Conservation (phyloP, 768 basidiomycete species). For the Lactarius evosmus region DNA sequence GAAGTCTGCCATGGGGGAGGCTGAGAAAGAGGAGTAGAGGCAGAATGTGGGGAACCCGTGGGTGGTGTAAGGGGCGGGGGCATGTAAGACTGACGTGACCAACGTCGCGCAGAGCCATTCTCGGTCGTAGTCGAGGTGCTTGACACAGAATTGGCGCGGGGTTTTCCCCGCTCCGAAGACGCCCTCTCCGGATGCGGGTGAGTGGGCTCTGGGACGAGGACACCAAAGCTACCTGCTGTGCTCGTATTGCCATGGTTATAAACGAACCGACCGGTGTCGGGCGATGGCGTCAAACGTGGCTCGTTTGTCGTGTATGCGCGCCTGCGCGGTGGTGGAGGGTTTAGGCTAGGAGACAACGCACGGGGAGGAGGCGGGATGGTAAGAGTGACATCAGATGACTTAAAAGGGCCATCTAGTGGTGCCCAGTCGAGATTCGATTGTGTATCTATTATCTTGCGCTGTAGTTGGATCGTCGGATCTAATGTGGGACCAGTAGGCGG, state of each 20-base stretch:
- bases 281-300: slow-evolving; percentile 11
- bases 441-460: slow-evolving; percentile 28
- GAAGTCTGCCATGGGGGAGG: slow-evolving; percentile 22
- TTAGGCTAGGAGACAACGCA: slow-evolving; percentile 33
- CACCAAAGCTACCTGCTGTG: slow-evolving; percentile 38
- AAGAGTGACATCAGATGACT: slow-evolving; percentile 31
- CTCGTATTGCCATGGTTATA: slow-evolving; percentile 37
- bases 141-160: slow-evolving; percentile 24
- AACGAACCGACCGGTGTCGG: slow-evolving; percentile 21
- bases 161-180: slow-evolving; percentile 27
- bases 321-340: slow-evolving; percentile 34
- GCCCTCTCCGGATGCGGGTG: slow-evolving; percentile 19
- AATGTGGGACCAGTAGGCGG: slow-evolving; percentile 20
- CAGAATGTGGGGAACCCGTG: slow-evolving; percentile 54
- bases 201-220: slow-evolving; percentile 23
- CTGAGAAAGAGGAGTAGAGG: slow-evolving; percentile 33
- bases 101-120: slow-evolving; percentile 32
- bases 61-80: slow-evolving; percentile 58
- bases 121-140: slow-evolving; percentile 17
- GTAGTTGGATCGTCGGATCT: slow-evolving; percentile 12
- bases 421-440: slow-evolving; percentile 27
- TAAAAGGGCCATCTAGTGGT: slow-evolving; percentile 23
- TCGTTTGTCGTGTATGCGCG: slow-evolving; percentile 34
- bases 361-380: slow-evolving; percentile 28
- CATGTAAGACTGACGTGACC: slow-evolving; percentile 36